A percentile compares a stretch with the other conserved stretches of the same genome.
Evolutionary conservation across 2,329 filamentous ascomycete species (phyloP).

Genomic region (Penicillium sp.): DNA sequence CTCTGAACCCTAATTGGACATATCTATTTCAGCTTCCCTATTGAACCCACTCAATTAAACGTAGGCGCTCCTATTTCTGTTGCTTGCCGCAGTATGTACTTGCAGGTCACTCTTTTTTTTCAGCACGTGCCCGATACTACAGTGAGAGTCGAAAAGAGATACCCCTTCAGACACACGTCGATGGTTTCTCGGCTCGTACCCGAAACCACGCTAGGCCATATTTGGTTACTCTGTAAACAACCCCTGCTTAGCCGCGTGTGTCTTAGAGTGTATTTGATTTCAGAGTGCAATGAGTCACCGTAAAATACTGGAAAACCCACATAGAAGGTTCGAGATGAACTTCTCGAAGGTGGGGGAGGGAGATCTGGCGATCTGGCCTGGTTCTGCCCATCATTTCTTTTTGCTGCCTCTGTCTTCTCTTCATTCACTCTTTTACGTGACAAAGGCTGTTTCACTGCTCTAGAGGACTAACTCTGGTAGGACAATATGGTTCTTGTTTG

Average conservation of each 20-base stretch:
- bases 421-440: slow-evolving; percentile 5
- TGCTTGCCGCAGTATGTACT: not conserved
- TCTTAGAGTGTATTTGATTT: slow-evolving; percentile 1
- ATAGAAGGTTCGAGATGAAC: slow-evolving; percentile 3
- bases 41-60: not conserved
- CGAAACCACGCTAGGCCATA: not conserved
- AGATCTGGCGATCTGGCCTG: slow-evolving; percentile 6
- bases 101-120: not conserved
- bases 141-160: slow-evolving; percentile 2
- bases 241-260: not conserved
- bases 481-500: slow-evolving; percentile 6
- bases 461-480: slow-evolving; percentile 10
- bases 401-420: slow-evolving; percentile 2
- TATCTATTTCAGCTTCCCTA: not conserved
- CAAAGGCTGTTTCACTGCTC: slow-evolving; percentile 5
- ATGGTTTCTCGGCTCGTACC: slow-evolving; percentile 1
- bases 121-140: not conserved
- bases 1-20: not conserved
- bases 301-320: slow-evolving; percentile 3
- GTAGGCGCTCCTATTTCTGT: not conserved
- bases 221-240: slow-evolving; percentile 1
- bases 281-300: not conserved
- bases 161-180: not conserved
- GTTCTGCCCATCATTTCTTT: not conserved
- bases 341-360: not conserved